phyloP scores from a whole-genome alignment of 805 yeast genomes.

The Cyberlindnera xylosilytica region DNA sequence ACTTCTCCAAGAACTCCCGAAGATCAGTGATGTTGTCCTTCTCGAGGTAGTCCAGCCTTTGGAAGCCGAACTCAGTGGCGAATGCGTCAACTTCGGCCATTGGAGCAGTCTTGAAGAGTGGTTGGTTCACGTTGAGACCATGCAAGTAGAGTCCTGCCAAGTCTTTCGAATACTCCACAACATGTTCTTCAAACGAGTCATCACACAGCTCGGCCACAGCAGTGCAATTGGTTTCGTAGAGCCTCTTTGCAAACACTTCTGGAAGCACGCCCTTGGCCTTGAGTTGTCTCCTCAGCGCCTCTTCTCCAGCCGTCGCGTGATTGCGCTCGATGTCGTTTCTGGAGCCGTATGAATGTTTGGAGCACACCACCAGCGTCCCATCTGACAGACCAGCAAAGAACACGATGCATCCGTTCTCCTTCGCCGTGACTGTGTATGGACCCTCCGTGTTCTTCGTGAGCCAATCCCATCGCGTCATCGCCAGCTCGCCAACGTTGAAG shows the following conservation, averaged over 20 bases:
- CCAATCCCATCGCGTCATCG: constrained; percentile 45
- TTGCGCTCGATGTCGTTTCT: constrained; percentile 50
- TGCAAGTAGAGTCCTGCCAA: constrained; percentile 84
- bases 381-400: constrained; percentile 73
- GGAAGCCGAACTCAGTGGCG: constrained; percentile 70
- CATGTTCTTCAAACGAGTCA: constrained; percentile 91
- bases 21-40: constrained; percentile 40
- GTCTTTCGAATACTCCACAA: constrained; percentile 64
- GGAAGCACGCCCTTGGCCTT: constrained; percentile 34
- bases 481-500: constrained; percentile 73
- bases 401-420: constrained; percentile 93
- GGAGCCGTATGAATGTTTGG: constrained; percentile 85
- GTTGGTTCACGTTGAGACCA: constrained; percentile 74
- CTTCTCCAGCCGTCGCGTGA: constrained; percentile 75
- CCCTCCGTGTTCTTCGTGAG: constrained; percentile 55
- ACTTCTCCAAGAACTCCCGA: constrained; percentile 48
- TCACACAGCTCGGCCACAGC: constrained; percentile 94
- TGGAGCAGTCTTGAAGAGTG: constrained; percentile 60
- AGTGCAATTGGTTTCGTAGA: constrained; percentile 57
- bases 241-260: constrained; percentile 50
- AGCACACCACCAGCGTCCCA: constrained; percentile 81
- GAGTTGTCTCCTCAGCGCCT: constrained; percentile 55
- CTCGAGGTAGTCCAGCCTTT: constrained; percentile 45
- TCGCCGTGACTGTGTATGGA: constrained; percentile 76
- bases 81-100: constrained; percentile 58